A percentile compares a stretch with the other conserved stretches of the same genome.
These are phyloP conservation scores for Zostera marina DNA, from an alignment of 116 monocot species.

Conservation along the genomic window DNA sequence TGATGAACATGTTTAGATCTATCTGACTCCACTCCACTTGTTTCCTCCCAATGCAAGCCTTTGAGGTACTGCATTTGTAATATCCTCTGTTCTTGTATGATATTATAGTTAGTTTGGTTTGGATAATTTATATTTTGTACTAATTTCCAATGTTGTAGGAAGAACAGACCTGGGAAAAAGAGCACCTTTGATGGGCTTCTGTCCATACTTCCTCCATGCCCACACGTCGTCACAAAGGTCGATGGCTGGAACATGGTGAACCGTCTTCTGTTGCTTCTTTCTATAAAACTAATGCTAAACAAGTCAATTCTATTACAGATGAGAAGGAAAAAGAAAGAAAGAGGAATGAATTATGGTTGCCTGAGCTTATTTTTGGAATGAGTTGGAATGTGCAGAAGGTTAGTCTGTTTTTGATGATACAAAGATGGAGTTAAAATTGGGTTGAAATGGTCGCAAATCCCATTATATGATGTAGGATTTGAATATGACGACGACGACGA, in stretches of 20 bases:
- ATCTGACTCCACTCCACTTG: conserved; percentile 53
- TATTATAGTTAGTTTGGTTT: background rate
- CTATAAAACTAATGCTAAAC: conserved; percentile 9
- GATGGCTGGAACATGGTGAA: conserved; percentile 41
- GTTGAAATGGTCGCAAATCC: background rate
- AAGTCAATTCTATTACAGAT: background rate
- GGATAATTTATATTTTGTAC: background rate
- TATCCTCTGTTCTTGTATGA: conserved; percentile 30
- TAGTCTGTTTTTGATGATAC: background rate
- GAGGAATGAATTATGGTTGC: background rate
- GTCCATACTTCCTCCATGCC: conserved; percentile 83
- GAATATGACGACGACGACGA: background rate
- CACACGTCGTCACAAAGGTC: conserved; percentile 42
- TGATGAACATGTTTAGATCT: conserved; percentile 30
- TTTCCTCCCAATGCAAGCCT: conserved; percentile 52
- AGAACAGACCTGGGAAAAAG: conserved; percentile 41
- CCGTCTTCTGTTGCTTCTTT: conserved; percentile 59
- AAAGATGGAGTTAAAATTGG: background rate
- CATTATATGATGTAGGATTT: background rate
- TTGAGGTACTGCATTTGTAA: conserved; percentile 63
- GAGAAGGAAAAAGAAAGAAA: background rate
- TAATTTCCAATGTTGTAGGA: background rate
- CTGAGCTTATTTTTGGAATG: background rate
- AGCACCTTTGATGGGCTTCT: conserved; percentile 78
- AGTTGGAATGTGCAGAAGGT: background rate